Base-by-base conservation (phyloP, 495 filamentous ascomycete species). In the Amorphotheca resinae region DNA sequence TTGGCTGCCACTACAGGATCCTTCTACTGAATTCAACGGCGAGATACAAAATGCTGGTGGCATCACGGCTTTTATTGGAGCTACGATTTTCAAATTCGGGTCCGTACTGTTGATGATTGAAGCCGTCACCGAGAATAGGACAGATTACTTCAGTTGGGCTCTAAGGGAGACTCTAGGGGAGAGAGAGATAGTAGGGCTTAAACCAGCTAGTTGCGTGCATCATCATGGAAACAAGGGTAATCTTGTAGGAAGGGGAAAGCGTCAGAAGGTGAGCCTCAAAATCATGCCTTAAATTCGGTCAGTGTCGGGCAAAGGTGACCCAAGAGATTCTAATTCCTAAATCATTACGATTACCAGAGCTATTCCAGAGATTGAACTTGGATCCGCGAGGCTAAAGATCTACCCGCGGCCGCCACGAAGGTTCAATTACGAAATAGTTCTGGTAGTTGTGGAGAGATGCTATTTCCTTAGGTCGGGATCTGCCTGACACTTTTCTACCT, bases 131-230 rank as follows among this genome's bases (percentile, higher is more conserved):
- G 76, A 76, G 43, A 76, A 78, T 42, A 59, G 71, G 14, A 61
- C 70, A 0, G 76, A 73, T 9, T 85, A 80, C 55, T 84, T 84
- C 58, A 80, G 80, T 12, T 84, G 77, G 79, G 80, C 81, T 0
- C 30, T 82, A 15, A 70, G 78, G 41, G 63, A 61, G 32, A 60
- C 64, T 5, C 20, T 74, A 9, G 65, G 64, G 15, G 57, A 58
- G 38, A 45, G 55, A 9, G 54, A 57, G 23, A 42, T 37, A 49
- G 45, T 22, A 15, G 48, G 17, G 22, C 59, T 58, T 15, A 57
- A 45, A 45, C 58, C 66, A 1, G 4, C 45, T 20, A 44, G 49
- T 1, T 76, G 73, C 53, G 50, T 46, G 3, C 78, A 82, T 52
- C 73, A 76, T 48, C 80, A 83, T 53, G 46, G 44, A 21, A 73